These are phyloP conservation scores for Rosellinia necatrix DNA, from an alignment of 2,329 filamentous ascomycete genomes.

Conservation along the genomic window DNA sequence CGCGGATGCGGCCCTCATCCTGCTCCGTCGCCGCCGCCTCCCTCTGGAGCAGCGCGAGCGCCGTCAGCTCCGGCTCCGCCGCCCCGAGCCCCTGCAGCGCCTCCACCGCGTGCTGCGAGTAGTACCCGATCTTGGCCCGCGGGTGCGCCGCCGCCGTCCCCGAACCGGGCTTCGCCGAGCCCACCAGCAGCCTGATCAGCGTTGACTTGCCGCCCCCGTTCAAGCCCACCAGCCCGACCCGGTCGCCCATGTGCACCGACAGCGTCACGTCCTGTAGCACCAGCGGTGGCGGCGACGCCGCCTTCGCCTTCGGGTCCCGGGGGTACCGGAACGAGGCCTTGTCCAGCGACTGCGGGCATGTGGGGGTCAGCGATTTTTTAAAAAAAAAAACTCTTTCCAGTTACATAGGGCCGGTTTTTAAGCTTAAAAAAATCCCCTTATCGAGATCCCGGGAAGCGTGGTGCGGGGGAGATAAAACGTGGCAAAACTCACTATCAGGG, in stretches of 20 bases:
- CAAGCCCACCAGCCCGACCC: constrained; percentile 75
- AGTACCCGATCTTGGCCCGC: constrained; percentile 72
- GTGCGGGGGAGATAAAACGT: not conserved
- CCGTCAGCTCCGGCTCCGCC: constrained; percentile 60
- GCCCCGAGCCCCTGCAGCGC: constrained; percentile 62
- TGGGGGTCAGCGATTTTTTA: constrained; percentile 4
- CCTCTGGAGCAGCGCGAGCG: constrained; percentile 64
- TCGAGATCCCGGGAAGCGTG: not conserved
- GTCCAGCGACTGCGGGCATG: constrained; percentile 60
- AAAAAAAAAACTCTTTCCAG: too few species aligned
- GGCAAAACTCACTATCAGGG: constrained; percentile 55
- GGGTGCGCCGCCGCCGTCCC: constrained; percentile 71
- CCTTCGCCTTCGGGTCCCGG: constrained; percentile 33
- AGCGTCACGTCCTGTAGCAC: constrained; percentile 68
- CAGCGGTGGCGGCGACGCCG: constrained; percentile 43
- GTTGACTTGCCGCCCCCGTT: constrained; percentile 87
- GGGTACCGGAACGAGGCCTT: constrained; percentile 69
- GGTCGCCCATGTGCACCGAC: constrained; percentile 72
- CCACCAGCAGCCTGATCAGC: constrained; percentile 72
- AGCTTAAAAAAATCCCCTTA: too few species aligned
- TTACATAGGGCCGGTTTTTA: too few species aligned
- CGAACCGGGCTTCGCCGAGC: constrained; percentile 58
- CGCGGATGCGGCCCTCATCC: constrained; percentile 70
- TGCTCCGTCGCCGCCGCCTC: constrained; percentile 55
- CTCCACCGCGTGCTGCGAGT: constrained; percentile 80